A percentile compares a stretch with the other conserved stretches of the same genome.
Conservation (phyloP, 306 rosid genomes). For the Pterocarpus santalinus region DNA sequence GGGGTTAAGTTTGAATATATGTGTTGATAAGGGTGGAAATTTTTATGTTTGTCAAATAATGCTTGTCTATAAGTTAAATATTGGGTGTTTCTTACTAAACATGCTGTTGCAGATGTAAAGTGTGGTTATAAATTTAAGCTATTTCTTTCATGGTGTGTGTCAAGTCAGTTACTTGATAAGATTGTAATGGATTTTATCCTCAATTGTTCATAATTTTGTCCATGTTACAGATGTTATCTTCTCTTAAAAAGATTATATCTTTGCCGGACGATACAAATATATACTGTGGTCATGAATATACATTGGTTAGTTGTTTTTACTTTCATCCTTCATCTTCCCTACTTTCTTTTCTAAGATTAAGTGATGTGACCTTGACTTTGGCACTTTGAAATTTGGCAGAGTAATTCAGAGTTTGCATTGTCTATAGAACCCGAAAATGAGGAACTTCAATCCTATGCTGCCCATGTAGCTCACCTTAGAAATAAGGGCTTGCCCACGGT, state of each 20-base stretch:
- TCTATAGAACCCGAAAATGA: constrained; percentile 85
- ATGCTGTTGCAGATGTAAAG: too few relatives aligned
- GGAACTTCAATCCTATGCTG: constrained; percentile 85
- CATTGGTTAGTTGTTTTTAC: constrained; percentile 66
- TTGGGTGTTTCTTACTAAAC: too few relatives aligned
- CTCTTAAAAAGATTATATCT: constrained; percentile 76
- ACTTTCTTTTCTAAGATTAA: constrained; percentile 11
- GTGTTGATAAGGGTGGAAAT: too few relatives aligned
- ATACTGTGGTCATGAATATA: constrained; percentile 90
- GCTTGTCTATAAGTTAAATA: too few relatives aligned
- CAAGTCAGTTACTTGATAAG: constrained; percentile 22
- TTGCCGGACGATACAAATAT: constrained; percentile 84
- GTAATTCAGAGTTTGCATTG: constrained; percentile 88
- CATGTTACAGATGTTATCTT: constrained; percentile 77
- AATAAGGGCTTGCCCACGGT: constrained; percentile 94
- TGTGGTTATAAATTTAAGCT: neutral
- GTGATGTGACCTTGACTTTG: constrained; percentile 42
- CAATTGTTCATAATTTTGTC: constrained; percentile 28
- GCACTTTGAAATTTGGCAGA: constrained; percentile 61
- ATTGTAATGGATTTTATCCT: constrained; percentile 13
- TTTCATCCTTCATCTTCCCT: constrained; percentile 30
- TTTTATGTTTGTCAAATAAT: too few relatives aligned
- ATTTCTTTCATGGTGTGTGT: constrained; percentile 8
- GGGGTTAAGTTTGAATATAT: too few relatives aligned
- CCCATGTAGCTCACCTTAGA: constrained; percentile 72